These are phyloP conservation scores for Kodamaea jinghongensis DNA, from an alignment of 805 yeast genomes.

Conservation along the genomic window DNA sequence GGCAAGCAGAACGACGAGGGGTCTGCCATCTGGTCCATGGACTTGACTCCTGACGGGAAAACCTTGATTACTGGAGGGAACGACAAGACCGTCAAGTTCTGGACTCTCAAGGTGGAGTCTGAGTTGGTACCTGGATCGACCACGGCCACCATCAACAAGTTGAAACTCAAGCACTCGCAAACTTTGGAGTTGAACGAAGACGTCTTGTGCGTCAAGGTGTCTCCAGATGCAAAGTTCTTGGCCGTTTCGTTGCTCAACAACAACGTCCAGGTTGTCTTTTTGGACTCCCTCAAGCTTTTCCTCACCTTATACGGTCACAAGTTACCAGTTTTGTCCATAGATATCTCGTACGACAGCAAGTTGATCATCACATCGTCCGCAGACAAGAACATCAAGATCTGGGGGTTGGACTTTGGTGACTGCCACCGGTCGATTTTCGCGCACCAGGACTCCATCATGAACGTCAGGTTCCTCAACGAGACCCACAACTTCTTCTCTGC, in stretches of 20 bases:
- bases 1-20: conserved; percentile 28
- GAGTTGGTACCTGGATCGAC: conserved; percentile 71
- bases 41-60: conserved; percentile 81
- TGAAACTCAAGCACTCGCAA: conserved; percentile 69
- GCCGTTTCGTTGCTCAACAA: conserved; percentile 87
- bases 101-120: conserved; percentile 74
- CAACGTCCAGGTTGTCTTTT: conserved; percentile 91
- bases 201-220: conserved; percentile 71
- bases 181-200: conserved; percentile 88
- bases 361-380: conserved; percentile 91
- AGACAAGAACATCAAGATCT: conserved; percentile 93
- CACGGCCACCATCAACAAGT: conserved; percentile 42
- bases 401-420: conserved; percentile 99
- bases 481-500: conserved; percentile 87
- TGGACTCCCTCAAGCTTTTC: conserved; percentile 83
- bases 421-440: conserved; percentile 96
- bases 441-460: conserved; percentile 94
- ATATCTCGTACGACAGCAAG: conserved; percentile 86
- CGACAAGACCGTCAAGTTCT: conserved; percentile 84
- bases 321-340: conserved; percentile 89
- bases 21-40: conserved; percentile 84
- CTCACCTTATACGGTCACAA: conserved; percentile 94
- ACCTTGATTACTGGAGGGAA: conserved; percentile 89
- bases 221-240: conserved; percentile 73
- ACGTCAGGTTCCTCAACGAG: conserved; percentile 78